phyloP scores from a whole-genome alignment of 1,284 basidiomycete species.

The Heterobasidion irregulare region DNA sequence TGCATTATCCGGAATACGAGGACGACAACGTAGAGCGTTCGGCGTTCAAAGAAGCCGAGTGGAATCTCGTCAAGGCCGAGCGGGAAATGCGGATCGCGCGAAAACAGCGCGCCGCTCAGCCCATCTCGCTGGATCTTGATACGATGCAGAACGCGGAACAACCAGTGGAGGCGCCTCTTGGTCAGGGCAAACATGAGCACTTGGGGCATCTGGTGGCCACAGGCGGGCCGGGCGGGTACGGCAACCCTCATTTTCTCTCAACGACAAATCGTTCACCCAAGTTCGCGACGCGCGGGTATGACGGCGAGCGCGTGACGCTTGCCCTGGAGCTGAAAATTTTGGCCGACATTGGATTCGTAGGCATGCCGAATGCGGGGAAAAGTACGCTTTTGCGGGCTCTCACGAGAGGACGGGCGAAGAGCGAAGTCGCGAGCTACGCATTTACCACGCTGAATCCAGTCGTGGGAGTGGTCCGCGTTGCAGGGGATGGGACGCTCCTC shows the following conservation, averaged over 20 bases:
- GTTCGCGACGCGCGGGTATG: constrained; percentile 72
- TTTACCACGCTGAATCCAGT: constrained; percentile 97
- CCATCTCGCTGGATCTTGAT: constrained; percentile 55
- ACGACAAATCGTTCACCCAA: constrained; percentile 68
- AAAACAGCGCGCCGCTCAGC: constrained; percentile 32
- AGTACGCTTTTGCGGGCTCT: constrained; percentile 87
- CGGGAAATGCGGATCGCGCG: constrained; percentile 43
- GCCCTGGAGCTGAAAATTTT: constrained; percentile 92
- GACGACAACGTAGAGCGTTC: constrained; percentile 59
- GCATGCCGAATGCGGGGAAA: constrained; percentile 91
- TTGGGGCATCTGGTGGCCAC: constrained; percentile 66
- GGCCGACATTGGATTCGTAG: constrained; percentile 92
- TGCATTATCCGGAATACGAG: constrained; percentile 68
- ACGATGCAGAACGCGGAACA: constrained; percentile 35
- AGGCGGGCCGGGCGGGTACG: constrained; percentile 82
- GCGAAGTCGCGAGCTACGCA: constrained; percentile 85
- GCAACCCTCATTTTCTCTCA: constrained; percentile 83
- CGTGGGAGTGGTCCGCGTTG: constrained; percentile 86
- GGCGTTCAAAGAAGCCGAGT: constrained; percentile 71
- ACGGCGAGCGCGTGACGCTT: constrained; percentile 78
- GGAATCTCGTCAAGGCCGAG: constrained; percentile 53
- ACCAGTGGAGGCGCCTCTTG: constrained; percentile 56
- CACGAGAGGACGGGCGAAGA: constrained; percentile 77
- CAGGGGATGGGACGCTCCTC: constrained; percentile 72
- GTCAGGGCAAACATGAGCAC: constrained; percentile 49